Evolutionary conservation across 345 rosid species (phyloP), one percentile per base, ranked within the genome.

Genomic region (Pugionium dolabratum): DNA sequence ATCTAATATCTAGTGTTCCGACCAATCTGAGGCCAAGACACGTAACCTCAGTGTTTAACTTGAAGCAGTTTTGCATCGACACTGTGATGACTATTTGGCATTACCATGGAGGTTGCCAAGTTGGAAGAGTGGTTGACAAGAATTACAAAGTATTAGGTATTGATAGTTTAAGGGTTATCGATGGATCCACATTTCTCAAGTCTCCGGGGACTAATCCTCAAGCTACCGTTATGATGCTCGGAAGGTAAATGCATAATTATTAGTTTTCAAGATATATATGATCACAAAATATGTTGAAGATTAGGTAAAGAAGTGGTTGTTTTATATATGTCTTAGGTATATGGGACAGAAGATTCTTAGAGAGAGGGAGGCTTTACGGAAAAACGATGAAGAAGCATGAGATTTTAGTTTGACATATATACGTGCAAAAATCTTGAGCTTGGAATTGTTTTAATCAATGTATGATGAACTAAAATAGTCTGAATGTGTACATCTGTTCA

Each of bases 141-240:
- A 76, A 84, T 57, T 85, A 81, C 62, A 81, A 56, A 55, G 95
- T 85, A 2, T 6, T 75, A 54, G 87, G 95, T 4, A 68, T 84
- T 5, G 86, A 82, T 61, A 67, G 66, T 1, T 52, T 84, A 2
- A 69, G 91, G 66, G 86, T 88, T 40, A 67, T 88, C 5, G 89
- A 88, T 77, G 85, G 79, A 0, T 88, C 95, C 2, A 84, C 95
- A 4, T 85, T 84, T 74, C 59, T 65, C 8, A 29, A 51, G 25
- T 76, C 91, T 0, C 91, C 91, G 0, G 89, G 91, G 18, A 84
- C 95, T 18, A 88, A 85, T 56, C 91, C 89, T 61, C 91, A 88
- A 66, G 91, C 91, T 9, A 84, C 95, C 11, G 72, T 84, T 33
- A 85, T 88, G 95, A 85, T 88, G 91, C 85, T 88, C 9, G 91